Evolutionary conservation across 257 asterid genomes (phyloP).

Genomic region (Solanum pinnatisectum): DNA sequence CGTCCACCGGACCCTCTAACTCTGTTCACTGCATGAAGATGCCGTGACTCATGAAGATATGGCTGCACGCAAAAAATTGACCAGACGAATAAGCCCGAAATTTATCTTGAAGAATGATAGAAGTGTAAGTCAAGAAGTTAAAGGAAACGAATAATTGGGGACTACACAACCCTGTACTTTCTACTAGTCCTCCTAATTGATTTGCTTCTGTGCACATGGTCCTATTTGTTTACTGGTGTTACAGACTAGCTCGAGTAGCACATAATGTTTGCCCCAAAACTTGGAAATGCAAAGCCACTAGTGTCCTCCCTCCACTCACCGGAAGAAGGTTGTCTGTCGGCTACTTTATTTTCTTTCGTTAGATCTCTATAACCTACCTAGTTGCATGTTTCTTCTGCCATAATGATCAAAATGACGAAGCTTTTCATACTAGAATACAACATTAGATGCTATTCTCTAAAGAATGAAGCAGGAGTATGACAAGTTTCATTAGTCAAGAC

Average conservation of each 20-base stretch:
- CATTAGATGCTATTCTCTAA: neutral
- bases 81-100: neutral
- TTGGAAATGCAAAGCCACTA: neutral
- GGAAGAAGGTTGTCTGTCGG: no score
- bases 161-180: neutral
- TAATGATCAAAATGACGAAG: accelerated
- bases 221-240: neutral
- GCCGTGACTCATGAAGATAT: conserved; percentile 95
- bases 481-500: neutral
- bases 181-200: neutral
- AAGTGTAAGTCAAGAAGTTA: neutral
- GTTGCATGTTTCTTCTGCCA: neutral
- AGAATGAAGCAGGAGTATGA: neutral
- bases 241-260: neutral
- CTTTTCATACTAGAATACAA: neutral
- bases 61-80: conserved; percentile 45
- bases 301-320: no score
- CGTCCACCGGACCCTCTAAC: conserved; percentile 93
- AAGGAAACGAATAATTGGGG: no score
- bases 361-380: neutral
- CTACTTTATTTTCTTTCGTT: no score
- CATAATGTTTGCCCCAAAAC: neutral
- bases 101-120: neutral
- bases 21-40: conserved; percentile 81
- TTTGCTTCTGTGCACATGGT: neutral